These are phyloP conservation scores for Diplodia seriata DNA, from an alignment of 2,329 filamentous ascomycete genomes.

Conservation along the genomic window DNA sequence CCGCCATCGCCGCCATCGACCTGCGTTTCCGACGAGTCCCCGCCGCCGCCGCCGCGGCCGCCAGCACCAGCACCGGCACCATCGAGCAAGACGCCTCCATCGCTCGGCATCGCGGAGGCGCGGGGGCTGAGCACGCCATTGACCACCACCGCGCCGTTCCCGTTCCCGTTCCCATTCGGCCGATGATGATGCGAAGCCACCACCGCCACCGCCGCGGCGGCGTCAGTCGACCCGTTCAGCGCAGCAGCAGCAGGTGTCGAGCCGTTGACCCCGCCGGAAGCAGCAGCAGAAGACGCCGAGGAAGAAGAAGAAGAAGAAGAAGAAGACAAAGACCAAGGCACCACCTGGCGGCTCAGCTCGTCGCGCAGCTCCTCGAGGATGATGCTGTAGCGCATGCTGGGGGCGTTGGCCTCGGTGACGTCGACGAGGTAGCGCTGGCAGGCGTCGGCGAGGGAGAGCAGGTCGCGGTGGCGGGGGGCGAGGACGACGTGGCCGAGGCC, in stretches of 20 bases:
- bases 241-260: not conserved
- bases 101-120: not conserved
- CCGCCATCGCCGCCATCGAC: not conserved
- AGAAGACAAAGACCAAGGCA: not conserved
- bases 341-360: not conserved
- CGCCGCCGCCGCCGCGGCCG: not conserved
- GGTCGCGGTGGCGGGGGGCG: conserved; percentile 10
- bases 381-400: conserved; percentile 26
- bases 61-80: not conserved
- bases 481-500: not conserved
- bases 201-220: too few species aligned
- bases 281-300: not conserved
- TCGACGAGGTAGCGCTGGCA: conserved; percentile 55
- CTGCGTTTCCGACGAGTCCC: not conserved
- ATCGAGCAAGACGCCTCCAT: conserved; percentile 1
- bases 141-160: not conserved
- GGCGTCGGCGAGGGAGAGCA: conserved; percentile 54
- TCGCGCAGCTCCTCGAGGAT: conserved; percentile 30
- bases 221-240: too few species aligned
- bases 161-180: too few species aligned
- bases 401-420: conserved; percentile 38
- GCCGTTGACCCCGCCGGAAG: not conserved
- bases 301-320: not conserved
- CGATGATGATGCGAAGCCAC: too few species aligned
- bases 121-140: not conserved